Evolutionary conservation across 1,284 basidiomycete genomes (phyloP).

Genomic region (Phellopilus nigrolimitatus): DNA sequence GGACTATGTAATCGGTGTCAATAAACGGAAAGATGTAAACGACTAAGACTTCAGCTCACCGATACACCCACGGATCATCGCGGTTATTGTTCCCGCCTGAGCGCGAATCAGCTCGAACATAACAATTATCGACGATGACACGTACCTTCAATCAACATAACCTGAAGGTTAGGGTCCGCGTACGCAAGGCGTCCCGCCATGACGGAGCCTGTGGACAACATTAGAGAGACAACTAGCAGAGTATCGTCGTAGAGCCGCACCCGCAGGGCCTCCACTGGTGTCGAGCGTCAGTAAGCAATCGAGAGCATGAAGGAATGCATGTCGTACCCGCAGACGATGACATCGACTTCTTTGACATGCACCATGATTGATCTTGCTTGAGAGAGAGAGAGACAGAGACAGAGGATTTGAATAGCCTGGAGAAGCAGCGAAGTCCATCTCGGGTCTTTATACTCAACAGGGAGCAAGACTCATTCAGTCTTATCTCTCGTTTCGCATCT

Average conservation of each 20-base stretch:
- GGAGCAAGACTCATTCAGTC: background rate
- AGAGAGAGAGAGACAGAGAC: background rate
- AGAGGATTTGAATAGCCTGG: conserved; percentile 1
- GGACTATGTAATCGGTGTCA: conserved; percentile 35
- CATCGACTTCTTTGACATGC: conserved; percentile 69
- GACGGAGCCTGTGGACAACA: conserved; percentile 44
- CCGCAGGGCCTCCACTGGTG: background rate
- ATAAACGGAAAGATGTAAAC: conserved; percentile 6
- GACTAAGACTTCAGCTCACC: conserved; percentile 28
- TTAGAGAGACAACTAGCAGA: background rate
- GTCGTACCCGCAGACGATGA: conserved; percentile 52
- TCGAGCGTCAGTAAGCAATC: background rate
- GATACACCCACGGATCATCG: conserved; percentile 71
- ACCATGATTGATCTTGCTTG: conserved; percentile 30
- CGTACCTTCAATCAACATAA: conserved; percentile 70
- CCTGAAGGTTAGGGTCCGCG: conserved; percentile 66
- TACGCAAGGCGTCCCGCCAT: conserved; percentile 65
- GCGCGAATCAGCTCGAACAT: background rate
- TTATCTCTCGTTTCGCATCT: conserved; percentile 8
- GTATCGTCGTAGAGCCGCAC: background rate
- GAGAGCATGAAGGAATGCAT: background rate
- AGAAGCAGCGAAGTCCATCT: background rate
- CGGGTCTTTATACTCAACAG: background rate
- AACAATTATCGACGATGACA: background rate
- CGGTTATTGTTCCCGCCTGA: conserved; percentile 64